Base-by-base conservation (phyloP, 441 rosid species). In the Daphne laureola region DNA sequence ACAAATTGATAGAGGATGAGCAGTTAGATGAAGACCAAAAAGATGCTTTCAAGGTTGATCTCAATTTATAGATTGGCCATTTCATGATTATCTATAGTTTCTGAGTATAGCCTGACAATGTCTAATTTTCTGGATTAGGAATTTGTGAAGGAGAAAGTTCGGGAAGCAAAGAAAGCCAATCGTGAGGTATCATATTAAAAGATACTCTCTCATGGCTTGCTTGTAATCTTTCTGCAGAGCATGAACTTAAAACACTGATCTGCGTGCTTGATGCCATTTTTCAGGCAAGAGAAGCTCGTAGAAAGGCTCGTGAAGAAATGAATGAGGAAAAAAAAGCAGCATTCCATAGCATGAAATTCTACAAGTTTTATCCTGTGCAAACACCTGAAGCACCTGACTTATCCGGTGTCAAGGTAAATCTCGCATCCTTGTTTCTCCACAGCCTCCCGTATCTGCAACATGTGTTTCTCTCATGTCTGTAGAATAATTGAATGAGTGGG, bases 81-180 rank as follows among this genome's bases (percentile, higher is more conserved):
- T 6, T 0, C 9, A 11, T 31, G 9, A 31, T 31, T 31, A 31
- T 31, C 8, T 31, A 7, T 31, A 9, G 38, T 40, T 54, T 58
- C 16, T 43, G 14, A 35, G 23, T 53, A 53, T 43, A 49, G 46
- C 43, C 52, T 16, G 54, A 49, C 58, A 6, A 48, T 47, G 23
- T 50, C 3, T 6, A 31, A 31, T 21, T 52, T 57, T 40, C 6
- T 46, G 62, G 64, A 46, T 54, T 66, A 89, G 99, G 96, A 83
- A 13, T 90, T 66, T 68, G 79, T 90, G 49, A 85, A 75, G 63
- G 89, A 82, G 74, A 82, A 78, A 74, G 90, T 87, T 63, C 81
- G 83, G 50, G 93, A 85, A 73, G 96, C 89, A 12, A 90, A 87
- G 79, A 87, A 69, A 72, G 87, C 91, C 51, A 87, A 90, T 42